Conservation (phyloP, 495 filamentous ascomycete species). For the Tetracladium setigerum region DNA sequence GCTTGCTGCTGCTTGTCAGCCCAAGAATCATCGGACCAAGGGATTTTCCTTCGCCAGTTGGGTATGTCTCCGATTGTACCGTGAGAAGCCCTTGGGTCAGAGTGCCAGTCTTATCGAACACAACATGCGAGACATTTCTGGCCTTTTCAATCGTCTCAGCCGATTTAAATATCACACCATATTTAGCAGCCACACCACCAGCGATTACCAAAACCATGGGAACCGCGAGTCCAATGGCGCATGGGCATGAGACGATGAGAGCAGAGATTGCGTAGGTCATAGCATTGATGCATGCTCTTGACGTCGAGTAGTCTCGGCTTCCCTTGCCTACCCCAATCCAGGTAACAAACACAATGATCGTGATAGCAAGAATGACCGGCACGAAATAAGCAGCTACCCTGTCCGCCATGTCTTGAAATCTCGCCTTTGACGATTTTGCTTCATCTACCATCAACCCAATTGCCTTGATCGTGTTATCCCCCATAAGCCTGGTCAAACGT, state of each 20-base stretch:
- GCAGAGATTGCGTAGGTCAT: slow-evolving; percentile 71
- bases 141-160: slow-evolving; percentile 57
- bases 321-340: slow-evolving; percentile 55
- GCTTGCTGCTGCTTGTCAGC: slow-evolving; percentile 46
- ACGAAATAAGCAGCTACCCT: slow-evolving; percentile 60
- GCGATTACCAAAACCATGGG: slow-evolving; percentile 76
- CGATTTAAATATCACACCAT: slow-evolving; percentile 64
- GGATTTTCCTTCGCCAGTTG: slow-evolving; percentile 6
- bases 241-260: slow-evolving; percentile 74
- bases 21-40: slow-evolving; percentile 31
- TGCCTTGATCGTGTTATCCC: slow-evolving; percentile 65
- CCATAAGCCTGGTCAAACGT: slow-evolving; percentile 50
- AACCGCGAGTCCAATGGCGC: slow-evolving; percentile 72
- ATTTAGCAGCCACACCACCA: slow-evolving; percentile 58
- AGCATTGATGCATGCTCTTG: slow-evolving; percentile 47
- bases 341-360: slow-evolving; percentile 45
- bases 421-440: slow-evolving; percentile 61
- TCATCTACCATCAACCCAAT: slow-evolving; percentile 68
- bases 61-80: slow-evolving; percentile 36
- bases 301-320: slow-evolving; percentile 31
- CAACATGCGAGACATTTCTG: slow-evolving; percentile 54
- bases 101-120: slow-evolving; percentile 83
- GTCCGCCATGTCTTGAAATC: slow-evolving; percentile 62
- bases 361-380: slow-evolving; percentile 49
- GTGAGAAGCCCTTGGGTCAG: slow-evolving; percentile 54